phyloP scores from a whole-genome alignment of 1,284 basidiomycete species.

The Microbotryum scabiosae region DNA sequence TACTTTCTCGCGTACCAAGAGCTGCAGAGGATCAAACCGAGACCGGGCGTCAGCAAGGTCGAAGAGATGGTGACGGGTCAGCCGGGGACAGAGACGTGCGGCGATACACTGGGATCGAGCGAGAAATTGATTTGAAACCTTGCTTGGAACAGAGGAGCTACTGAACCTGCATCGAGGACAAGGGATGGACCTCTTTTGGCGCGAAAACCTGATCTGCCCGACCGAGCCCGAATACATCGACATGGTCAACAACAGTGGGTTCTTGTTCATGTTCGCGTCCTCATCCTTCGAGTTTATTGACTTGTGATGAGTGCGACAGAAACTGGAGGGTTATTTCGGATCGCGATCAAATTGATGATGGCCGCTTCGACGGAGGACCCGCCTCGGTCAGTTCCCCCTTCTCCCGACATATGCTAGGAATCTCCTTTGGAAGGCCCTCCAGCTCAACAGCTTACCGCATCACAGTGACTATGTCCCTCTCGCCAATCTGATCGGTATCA shows the following conservation, averaged over 20 bases:
- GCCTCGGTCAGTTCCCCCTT: conserved; percentile 6
- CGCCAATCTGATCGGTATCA: conserved; percentile 86
- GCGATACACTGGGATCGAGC: not conserved
- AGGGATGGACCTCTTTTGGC: conserved; percentile 89
- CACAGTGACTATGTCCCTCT: conserved; percentile 81
- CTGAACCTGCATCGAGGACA: conserved; percentile 89
- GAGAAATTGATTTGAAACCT: not conserved
- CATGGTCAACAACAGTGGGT: conserved; percentile 93
- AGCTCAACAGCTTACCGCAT: conserved; percentile 1
- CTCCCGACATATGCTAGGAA: too few relatives aligned
- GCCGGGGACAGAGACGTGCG: not conserved
- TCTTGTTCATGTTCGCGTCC: not conserved
- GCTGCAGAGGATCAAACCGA: conserved; percentile 42
- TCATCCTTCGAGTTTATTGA: not conserved
- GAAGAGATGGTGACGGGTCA: conserved; percentile 37
- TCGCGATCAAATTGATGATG: conserved; percentile 96
- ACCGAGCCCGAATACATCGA: conserved; percentile 88
- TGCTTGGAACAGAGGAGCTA: conserved; percentile 56
- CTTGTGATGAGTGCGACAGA: conserved; percentile 49
- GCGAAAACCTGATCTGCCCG: conserved; percentile 84
- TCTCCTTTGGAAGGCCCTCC: too few relatives aligned
- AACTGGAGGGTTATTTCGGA: conserved; percentile 86
- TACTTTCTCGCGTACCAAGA: conserved; percentile 85
- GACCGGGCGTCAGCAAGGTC: conserved; percentile 18
- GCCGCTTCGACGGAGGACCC: conserved; percentile 52